Evolutionary conservation across 805 yeast species (phyloP).

Genomic region (Yamadazyma olivae): DNA sequence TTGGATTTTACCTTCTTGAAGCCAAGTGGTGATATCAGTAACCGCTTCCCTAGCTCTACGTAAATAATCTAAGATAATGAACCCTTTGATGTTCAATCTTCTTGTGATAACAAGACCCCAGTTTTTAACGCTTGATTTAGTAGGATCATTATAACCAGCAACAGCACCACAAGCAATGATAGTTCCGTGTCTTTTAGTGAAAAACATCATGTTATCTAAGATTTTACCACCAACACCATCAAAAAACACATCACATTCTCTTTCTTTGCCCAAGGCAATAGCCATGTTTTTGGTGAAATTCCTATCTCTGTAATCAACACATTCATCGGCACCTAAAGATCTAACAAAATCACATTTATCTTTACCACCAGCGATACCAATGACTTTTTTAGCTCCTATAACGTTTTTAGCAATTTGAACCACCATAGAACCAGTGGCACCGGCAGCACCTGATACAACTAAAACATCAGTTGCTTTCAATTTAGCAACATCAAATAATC

Average conservation of each 20-base stretch:
- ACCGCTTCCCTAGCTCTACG: slow-evolving; percentile 12
- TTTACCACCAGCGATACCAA: slow-evolving; percentile 31
- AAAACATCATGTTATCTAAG: slow-evolving; percentile 15
- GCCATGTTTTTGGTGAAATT: slow-evolving; percentile 14
- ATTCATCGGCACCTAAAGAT: slow-evolving; percentile 50
- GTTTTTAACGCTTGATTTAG: slow-evolving; percentile 14
- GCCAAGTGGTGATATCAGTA: slow-evolving; percentile 6
- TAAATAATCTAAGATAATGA: slow-evolving; percentile 17
- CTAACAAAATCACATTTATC: slow-evolving; percentile 55
- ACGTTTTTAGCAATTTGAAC: slow-evolving; percentile 30
- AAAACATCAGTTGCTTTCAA: slow-evolving; percentile 18
- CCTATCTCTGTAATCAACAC: slow-evolving; percentile 51
- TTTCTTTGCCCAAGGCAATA: slow-evolving; percentile 27
- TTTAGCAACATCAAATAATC: slow-evolving; percentile 31
- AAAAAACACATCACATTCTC: slow-evolving; percentile 34
- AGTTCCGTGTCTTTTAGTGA: slow-evolving; percentile 18
- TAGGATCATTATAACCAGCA: slow-evolving; percentile 30
- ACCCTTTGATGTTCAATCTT: slow-evolving; percentile 19
- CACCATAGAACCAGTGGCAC: slow-evolving; percentile 31
- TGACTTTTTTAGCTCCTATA: slow-evolving; percentile 23
- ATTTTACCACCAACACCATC: slow-evolving; percentile 25
- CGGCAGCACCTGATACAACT: slow-evolving; percentile 31
- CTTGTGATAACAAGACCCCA: slow-evolving; percentile 22
- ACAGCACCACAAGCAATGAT: slow-evolving; percentile 30
- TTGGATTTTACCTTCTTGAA: slow-evolving; percentile 15